These are phyloP conservation scores for Pilaira anomala DNA, from an alignment of 192 early-diverging fungal genomes.

Conservation along the genomic window DNA sequence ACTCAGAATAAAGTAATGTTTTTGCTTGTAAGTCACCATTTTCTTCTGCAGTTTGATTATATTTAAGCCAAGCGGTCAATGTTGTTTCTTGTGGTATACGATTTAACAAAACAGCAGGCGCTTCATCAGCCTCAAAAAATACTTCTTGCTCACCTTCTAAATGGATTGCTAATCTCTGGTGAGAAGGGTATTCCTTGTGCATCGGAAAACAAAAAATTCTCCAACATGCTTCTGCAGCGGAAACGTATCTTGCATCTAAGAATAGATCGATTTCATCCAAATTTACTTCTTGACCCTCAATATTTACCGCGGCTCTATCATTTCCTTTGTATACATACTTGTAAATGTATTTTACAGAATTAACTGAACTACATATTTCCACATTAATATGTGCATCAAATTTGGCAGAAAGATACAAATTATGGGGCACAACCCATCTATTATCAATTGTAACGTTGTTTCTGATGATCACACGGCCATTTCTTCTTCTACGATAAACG, in stretches of 20 bases:
- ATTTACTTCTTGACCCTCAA: no score
- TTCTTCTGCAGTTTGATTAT: neutral
- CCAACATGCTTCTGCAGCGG: slow-evolving; percentile 28
- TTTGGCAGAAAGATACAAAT: slow-evolving; percentile 26
- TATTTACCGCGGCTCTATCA: neutral
- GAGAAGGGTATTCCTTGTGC: slow-evolving; percentile 26
- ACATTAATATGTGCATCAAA: slow-evolving; percentile 40
- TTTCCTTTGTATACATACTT: slow-evolving; percentile 9
- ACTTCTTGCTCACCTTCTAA: slow-evolving; percentile 10
- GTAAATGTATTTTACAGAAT: neutral
- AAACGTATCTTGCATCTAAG: slow-evolving; percentile 21
- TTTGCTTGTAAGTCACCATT: neutral
- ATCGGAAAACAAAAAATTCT: slow-evolving; percentile 30
- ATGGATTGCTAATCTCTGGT: slow-evolving; percentile 27
- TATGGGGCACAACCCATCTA: slow-evolving; percentile 33
- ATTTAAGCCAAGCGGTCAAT: neutral
- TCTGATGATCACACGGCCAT: neutral
- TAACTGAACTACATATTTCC: slow-evolving; percentile 3
- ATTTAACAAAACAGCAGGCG: neutral
- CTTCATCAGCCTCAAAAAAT: neutral
- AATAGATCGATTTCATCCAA: slow-evolving; percentile 4
- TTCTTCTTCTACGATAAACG: slow-evolving; percentile 20
- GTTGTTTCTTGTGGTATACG: neutral
- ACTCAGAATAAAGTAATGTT: neutral
- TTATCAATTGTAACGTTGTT: neutral